Evolutionary conservation across 2,329 filamentous ascomycete species (phyloP).

Genomic region (Knufia fluminis): DNA sequence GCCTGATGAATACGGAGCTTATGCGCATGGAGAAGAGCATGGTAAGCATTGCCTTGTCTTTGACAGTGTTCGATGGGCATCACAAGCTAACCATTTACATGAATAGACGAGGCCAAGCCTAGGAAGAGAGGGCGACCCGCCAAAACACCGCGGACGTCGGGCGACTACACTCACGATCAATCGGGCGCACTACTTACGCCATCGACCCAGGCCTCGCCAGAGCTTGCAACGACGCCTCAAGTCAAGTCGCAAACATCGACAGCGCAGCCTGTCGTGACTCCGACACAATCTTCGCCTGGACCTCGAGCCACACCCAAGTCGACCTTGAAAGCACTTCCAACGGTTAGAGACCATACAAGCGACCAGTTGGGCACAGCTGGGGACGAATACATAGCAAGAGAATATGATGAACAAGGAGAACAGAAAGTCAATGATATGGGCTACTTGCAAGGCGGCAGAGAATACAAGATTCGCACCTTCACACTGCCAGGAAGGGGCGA

Average conservation of each 20-base stretch:
- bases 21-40: constrained; percentile 44
- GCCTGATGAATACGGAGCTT: constrained; percentile 55
- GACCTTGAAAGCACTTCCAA: constrained; percentile 87
- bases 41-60: constrained; percentile 42
- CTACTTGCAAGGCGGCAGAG: constrained; percentile 68
- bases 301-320: constrained; percentile 28
- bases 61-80: not conserved
- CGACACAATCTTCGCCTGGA: constrained; percentile 49
- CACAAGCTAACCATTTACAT: constrained; percentile 38
- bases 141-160: constrained; percentile 35
- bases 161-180: constrained; percentile 25
- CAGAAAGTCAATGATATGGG: constrained; percentile 84
- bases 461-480: constrained; percentile 90
- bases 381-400: constrained; percentile 90
- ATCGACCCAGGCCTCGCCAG: constrained; percentile 24
- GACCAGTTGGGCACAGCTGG: constrained; percentile 82
- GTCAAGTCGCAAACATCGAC: constrained; percentile 32
- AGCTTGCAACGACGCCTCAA: constrained; percentile 32
- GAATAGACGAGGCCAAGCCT: constrained; percentile 30
- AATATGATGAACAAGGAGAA: constrained; percentile 86
- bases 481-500: constrained; percentile 81
- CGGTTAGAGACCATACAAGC: constrained; percentile 92
- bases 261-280: constrained; percentile 31
- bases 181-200: constrained; percentile 25
- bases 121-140: constrained; percentile 43